Base-by-base conservation (phyloP, 2,329 filamentous ascomycete species). In the Verticillium albo-atrum region DNA sequence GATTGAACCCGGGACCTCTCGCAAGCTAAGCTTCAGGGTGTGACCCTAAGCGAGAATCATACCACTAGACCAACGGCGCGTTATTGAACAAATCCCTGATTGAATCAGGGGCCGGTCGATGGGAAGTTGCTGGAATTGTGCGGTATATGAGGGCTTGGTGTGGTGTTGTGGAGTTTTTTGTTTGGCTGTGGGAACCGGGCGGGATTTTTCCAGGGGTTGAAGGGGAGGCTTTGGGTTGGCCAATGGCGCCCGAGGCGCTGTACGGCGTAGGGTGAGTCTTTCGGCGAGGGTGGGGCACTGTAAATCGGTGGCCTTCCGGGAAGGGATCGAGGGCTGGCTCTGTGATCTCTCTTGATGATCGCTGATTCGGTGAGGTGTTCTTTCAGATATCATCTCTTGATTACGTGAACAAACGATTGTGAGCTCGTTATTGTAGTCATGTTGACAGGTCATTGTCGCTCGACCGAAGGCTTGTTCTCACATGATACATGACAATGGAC, bases 41-140 rank as follows among this genome's bases (percentile, higher is more conserved):
- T 51, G 17, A 71, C 84, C 83, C 84, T 87, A 86, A 86, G 84
- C 84, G 82, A 85, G 83, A 86, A 87, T 86, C 83, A 86, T 87
- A 86, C 83, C 84, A 81, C 83, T 85, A 85, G 82, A 84, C 82
- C 81, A 84, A 53, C 51, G 51, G 51, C 51, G 51, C 51, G 51
- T 53, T 30, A 23, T 25, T 23, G 42, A 47, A 47, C 42, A 47
- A 47, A 47, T 47, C 42, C 42, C 42, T 47, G 42, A 23, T 47
- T 47, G 42, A 12, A 47, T n/a, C 42, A 47, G 42, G 42, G 42
- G 42, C 42, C 42, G 42, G 42, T 47, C 42, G 42, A 47, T 47
- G 42, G n/a, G 42, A 47, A 23, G 20, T 9, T 47, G 42, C 4
- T 6, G 25, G 20, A 25, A 23, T 47, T 47, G 42, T 47, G 42